Evolutionary conservation across 768 basidiomycete species (phyloP), one percentile per base, ranked within the genome.

Genomic region (Melanogaster broomeanus): DNA sequence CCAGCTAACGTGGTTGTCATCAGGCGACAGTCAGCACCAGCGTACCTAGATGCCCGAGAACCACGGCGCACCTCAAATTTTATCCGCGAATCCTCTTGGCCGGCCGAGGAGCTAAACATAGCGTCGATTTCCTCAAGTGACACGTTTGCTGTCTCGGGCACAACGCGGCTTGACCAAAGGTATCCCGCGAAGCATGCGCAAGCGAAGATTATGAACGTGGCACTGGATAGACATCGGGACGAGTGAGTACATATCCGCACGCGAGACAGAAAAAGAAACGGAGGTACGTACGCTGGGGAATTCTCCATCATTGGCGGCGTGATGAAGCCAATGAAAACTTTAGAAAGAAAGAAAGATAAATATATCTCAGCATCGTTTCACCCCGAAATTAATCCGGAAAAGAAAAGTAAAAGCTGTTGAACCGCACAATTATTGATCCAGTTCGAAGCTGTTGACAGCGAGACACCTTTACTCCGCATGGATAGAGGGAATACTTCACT

Each of bases 401-500:
- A 28, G 16, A 15, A 31, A 31, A 35, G 25, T n/a, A 49, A 8
- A 41, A 49, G 28, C 4, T 30, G 8, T 31, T 0, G 19, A 48
- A 13, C 67, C 77, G 2, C 44, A 85, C 86, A 93, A 52, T 93
- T 93, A 61, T 92, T 92, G 22, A 81, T 59, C 90, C 90, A 93
- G 57, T 89, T 90, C n/a, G 87, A 88, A 3, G 89, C 87, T 2
- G 91, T 93, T 18, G 89, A 84, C 19, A 95, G 61, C 21, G 90
- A 82, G 5, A 93, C 91, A 42, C 93, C 93, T 62, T 85, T 85
- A 58, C 88, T 86, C 55, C 91, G 77, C 71, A 89, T 77, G 3
- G 88, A 86, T 1, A 89, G 72, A 2, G 92, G 83, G 61, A 93
- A 92, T 2, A 94, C 83, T 68, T 94, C 91, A 55, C 82, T 84